Conservation (phyloP, 768 basidiomycete genomes). For the Mycena kentingensis region DNA sequence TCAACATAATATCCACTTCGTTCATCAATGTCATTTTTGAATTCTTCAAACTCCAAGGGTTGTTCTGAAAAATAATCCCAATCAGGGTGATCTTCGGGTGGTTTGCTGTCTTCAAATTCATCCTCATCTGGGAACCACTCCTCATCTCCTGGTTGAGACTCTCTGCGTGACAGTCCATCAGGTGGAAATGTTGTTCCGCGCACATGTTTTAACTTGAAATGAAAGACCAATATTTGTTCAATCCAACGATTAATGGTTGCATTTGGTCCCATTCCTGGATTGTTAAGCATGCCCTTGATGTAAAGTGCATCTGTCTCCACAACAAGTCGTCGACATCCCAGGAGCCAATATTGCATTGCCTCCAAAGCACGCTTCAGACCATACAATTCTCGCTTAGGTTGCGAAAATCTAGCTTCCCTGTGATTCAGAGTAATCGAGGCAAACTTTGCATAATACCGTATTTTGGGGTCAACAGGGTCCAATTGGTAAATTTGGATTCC, state of each 20-base stretch:
- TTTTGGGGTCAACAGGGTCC: constrained; percentile 21
- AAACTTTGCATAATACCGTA: constrained; percentile 25
- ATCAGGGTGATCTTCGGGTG: background rate
- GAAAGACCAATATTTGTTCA: constrained; percentile 32
- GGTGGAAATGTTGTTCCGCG: constrained; percentile 23
- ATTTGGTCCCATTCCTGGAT: constrained; percentile 37
- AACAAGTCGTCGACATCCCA: too few species aligned
- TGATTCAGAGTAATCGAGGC: too few species aligned
- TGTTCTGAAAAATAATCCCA: constrained; percentile 9
- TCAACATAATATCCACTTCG: constrained; percentile 2
- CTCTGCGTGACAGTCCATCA: too few species aligned
- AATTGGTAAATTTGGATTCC: constrained; percentile 41
- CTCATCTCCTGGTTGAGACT: too few species aligned
- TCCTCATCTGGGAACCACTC: too few species aligned
- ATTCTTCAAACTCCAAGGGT: constrained; percentile 12
- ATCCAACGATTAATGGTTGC: constrained; percentile 41
- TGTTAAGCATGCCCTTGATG: constrained; percentile 35
- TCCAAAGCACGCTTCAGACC: constrained; percentile 34
- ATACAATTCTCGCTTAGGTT: constrained; percentile 43
- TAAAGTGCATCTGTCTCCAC: too few species aligned
- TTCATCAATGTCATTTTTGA: too few species aligned
- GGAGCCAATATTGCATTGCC: too few species aligned
- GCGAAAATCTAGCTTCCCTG: constrained; percentile 35
- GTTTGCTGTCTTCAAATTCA: too few species aligned
- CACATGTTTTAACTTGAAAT: constrained; percentile 34